These are phyloP conservation scores for Coemansia erecta DNA, from an alignment of 192 early-diverging fungal species.

Conservation along the genomic window DNA sequence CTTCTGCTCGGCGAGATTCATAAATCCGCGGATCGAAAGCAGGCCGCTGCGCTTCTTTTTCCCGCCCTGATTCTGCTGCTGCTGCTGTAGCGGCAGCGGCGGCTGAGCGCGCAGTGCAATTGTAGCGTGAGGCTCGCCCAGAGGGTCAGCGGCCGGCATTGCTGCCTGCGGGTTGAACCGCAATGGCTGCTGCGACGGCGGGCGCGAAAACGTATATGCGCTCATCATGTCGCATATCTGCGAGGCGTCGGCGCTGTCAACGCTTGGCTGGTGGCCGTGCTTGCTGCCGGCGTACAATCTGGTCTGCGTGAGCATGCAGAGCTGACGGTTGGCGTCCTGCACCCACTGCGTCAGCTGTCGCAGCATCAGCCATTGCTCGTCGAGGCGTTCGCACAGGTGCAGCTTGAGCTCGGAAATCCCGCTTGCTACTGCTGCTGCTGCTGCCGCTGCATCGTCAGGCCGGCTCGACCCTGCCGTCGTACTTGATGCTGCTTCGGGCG, in stretches of 20 bases:
- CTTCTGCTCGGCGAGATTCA: conserved; percentile 3
- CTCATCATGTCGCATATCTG: too few species aligned
- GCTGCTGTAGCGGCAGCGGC: too few species aligned
- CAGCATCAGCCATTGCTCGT: conserved; percentile 46
- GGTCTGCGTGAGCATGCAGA: conserved; percentile 19
- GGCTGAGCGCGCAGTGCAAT: neutral
- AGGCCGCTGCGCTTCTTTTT: conserved; percentile 9
- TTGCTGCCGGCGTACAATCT: neutral
- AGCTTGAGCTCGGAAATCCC: conserved; percentile 17
- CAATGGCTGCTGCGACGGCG: conserved; percentile 14
- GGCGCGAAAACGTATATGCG: neutral
- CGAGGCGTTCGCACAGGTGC: conserved; percentile 31
- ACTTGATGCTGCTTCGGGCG: neutral
- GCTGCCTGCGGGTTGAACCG: conserved; percentile 13
- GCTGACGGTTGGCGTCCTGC: conserved; percentile 29
- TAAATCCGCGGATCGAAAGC: conserved; percentile 8
- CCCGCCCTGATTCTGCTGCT: conserved; percentile 5
- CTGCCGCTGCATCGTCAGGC: neutral
- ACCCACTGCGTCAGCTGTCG: conserved; percentile 32
- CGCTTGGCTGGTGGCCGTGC: neutral
- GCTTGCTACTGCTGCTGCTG: conserved; percentile 3
- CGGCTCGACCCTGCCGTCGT: neutral
- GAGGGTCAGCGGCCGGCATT: neutral
- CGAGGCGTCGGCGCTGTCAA: too few species aligned
- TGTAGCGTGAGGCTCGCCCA: neutral